Evolutionary conservation across 305 asterid genomes (phyloP), one percentile per base, ranked within the genome.

Genomic region (Stenogyne calaminthoides): DNA sequence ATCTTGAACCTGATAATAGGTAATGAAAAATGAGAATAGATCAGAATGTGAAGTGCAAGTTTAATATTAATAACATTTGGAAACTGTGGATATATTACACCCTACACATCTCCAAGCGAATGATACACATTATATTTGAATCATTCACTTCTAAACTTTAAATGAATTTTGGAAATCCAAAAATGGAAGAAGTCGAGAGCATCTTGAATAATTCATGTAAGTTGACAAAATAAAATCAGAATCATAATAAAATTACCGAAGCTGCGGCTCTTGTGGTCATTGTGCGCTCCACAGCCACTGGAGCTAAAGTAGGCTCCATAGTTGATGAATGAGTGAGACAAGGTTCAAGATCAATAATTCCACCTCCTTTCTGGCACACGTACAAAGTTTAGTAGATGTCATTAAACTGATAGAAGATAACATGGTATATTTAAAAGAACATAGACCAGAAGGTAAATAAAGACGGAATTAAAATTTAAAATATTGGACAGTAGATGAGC

Each of bases 191-290:
- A 4, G 39, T 15, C 32, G 55, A 61, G 46, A 61, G 56, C 57
- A 75, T 51, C 51, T 39, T 37, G 27, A 46, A 29, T 22, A 39
- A 40, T 52, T 25, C 39, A 29, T 71, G 75, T n/a, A 70, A 16
- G 25, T 44, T 9, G 7, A 51, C 15, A 59, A 66, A 47, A 4
- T 37, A 32, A 66, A 67, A 52, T 66, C 64, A 82, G 72, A 62
- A 75, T 75, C 67, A 70, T 9, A 67, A 84, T 16, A 71, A 65
- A 84, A 75, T 61, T 90, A 95, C 99, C 96, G 95, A 91, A 83
- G 99, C 97, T 74, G 99, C 99, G 34, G 98, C 98, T 78, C 96
- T 85, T 19, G 97, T 92, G 71, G 99, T 95, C 97, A 95, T 95
- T 65, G 96, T 95, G 78, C 97, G 97, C 82, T 95, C 98, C 67